These are phyloP conservation scores for Acorus calamus DNA, from an alignment of 106 monocot genomes.

Conservation along the genomic window DNA sequence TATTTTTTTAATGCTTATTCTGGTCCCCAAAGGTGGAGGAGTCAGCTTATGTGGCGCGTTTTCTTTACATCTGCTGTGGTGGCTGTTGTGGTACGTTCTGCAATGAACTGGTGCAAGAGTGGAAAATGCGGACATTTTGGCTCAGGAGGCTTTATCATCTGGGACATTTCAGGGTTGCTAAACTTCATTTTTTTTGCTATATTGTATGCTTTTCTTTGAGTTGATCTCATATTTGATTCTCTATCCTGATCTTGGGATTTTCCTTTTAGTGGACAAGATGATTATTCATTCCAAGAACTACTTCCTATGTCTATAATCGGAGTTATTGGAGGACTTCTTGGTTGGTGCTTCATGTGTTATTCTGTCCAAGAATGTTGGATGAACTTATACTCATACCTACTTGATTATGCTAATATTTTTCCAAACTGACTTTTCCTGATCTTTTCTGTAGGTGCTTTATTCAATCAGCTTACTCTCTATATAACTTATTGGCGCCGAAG, in stretches of 20 bases:
- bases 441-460: conserved; percentile 61
- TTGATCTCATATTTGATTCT: conserved; percentile 4
- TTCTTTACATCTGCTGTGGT: conserved; percentile 99
- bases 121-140: conserved; percentile 99
- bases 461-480: conserved; percentile 96
- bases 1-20: not conserved
- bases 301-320: conserved; percentile 97
- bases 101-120: conserved; percentile 96
- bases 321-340: conserved; percentile 89
- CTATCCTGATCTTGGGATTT: not conserved
- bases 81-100: conserved; percentile 90
- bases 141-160: conserved; percentile 98
- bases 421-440: not conserved
- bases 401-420: not conserved
- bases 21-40: conserved; percentile 82
- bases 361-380: no score
- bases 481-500: conserved; percentile 80
- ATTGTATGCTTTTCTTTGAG: conserved; percentile 3
- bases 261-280: conserved; percentile 82
- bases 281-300: conserved; percentile 91
- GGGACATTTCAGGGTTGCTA: conserved; percentile 94
- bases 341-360: conserved; percentile 20
- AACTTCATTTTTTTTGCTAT: conserved; percentile 5
- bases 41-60: conserved; percentile 99
- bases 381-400: not conserved